Evolutionary conservation across 495 filamentous ascomycete species (phyloP).

Genomic region (Neurospora sp.): DNA sequence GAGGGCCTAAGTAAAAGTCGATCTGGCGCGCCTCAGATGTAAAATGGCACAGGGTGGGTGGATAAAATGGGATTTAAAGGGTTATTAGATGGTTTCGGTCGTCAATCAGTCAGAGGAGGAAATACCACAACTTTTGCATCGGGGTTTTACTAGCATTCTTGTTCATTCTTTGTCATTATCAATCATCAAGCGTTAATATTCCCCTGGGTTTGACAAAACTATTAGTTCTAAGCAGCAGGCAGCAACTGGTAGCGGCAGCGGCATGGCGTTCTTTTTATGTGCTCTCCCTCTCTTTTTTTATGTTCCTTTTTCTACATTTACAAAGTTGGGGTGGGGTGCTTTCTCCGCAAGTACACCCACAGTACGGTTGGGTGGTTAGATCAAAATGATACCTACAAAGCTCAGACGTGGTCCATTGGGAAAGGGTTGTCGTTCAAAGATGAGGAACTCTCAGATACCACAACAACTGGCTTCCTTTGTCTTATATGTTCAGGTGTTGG

Average conservation of each 20-base stretch:
- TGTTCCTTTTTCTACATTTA: neutral
- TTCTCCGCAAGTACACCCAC: neutral
- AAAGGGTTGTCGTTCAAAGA: neutral
- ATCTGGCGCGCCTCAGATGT: constrained; percentile 33
- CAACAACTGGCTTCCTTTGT: neutral
- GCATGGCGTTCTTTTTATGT: neutral
- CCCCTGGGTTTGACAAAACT: neutral
- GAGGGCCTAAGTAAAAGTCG: constrained; percentile 34
- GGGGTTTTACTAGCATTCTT: neutral
- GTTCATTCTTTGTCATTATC: neutral
- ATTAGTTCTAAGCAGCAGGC: neutral
- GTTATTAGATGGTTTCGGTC: neutral
- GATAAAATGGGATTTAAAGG: neutral
- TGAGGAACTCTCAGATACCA: neutral
- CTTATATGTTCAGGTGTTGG: neutral
- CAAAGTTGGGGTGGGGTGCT: neutral
- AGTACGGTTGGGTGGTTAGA: neutral
- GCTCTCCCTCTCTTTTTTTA: neutral
- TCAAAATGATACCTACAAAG: neutral
- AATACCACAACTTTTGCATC: neutral
- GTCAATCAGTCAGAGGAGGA: neutral
- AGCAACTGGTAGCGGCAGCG: neutral
- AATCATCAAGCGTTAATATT: neutral
- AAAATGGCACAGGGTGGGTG: constrained; percentile 2
- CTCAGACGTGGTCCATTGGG: neutral